Conservation (phyloP, 257 asterid species). For the Solanum sparsipilum region DNA sequence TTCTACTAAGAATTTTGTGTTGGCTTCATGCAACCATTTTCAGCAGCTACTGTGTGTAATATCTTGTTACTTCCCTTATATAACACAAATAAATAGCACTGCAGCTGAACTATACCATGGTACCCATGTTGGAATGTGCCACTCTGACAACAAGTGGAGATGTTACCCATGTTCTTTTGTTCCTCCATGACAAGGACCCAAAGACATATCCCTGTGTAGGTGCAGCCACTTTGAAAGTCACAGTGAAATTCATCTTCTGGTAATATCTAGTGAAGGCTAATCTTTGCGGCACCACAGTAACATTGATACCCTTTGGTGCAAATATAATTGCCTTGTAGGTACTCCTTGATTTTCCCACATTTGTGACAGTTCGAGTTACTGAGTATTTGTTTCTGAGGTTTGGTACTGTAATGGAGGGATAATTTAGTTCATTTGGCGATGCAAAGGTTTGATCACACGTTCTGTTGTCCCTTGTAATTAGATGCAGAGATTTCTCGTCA, state of each 20-base stretch:
- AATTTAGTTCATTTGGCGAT: slow-evolving; percentile 63
- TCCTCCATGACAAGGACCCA: slow-evolving; percentile 88
- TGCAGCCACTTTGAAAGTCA: slow-evolving; percentile 48
- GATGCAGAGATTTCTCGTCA: slow-evolving; percentile 44
- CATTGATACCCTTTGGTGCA: slow-evolving; percentile 57
- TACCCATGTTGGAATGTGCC: slow-evolving; percentile 28
- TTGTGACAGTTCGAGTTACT: slow-evolving; percentile 64
- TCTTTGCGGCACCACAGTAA: slow-evolving; percentile 53
- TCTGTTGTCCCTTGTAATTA: slow-evolving; percentile 74
- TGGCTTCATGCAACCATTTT: background rate
- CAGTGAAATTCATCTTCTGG: slow-evolving; percentile 55
- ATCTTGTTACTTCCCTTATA: background rate
- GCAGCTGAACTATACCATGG: slow-evolving; percentile 5
- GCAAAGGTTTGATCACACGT: slow-evolving; percentile 41
- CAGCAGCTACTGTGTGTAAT: background rate
- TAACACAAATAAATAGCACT: background rate
- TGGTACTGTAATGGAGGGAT: slow-evolving; percentile 69
- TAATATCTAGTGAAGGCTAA: slow-evolving; percentile 42
- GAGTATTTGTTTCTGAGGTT: slow-evolving; percentile 34
- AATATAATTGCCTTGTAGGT: slow-evolving; percentile 47
- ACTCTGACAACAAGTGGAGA: slow-evolving; percentile 61
- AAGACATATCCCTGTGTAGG: slow-evolving; percentile 59
- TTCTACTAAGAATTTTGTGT: background rate
- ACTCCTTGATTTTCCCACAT: slow-evolving; percentile 54
- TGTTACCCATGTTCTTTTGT: slow-evolving; percentile 40